A percentile compares a stretch with the other conserved stretches of the same genome.
Conservation (phyloP, 305 asterid species). For the Petunia hybrid region DNA sequence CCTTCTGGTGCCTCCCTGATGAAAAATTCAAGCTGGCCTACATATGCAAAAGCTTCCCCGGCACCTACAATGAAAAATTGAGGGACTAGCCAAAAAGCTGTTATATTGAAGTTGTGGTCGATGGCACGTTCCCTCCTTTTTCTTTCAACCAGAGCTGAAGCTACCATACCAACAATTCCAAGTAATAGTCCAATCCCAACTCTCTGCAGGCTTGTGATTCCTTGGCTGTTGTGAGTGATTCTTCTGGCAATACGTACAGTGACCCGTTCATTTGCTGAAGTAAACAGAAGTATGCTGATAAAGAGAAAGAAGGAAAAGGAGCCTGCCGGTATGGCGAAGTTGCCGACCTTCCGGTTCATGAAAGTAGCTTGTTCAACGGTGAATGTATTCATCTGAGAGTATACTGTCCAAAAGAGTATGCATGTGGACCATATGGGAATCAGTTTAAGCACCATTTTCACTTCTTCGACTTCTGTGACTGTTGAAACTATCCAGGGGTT, state of each 20-base stretch:
- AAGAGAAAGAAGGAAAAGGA: slow-evolving; percentile 82
- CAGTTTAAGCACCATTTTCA: slow-evolving; percentile 78
- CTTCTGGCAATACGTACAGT: slow-evolving; percentile 66
- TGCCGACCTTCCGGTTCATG: slow-evolving; percentile 67
- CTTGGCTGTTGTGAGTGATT: slow-evolving; percentile 61
- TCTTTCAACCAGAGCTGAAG: slow-evolving; percentile 69
- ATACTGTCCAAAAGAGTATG: slow-evolving; percentile 86
- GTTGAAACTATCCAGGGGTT: slow-evolving; percentile 50
- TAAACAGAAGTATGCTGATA: slow-evolving; percentile 73
- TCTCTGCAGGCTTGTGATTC: slow-evolving; percentile 77
- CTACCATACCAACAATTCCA: slow-evolving; percentile 77
- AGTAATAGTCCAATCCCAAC: slow-evolving; percentile 76
- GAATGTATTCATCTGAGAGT: slow-evolving; percentile 93
- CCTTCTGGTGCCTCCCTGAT: slow-evolving; percentile 83
- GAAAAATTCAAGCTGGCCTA: slow-evolving; percentile 89
- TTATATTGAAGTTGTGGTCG: slow-evolving; percentile 37
- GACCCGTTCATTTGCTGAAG: slow-evolving; percentile 72
- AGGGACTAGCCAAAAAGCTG: slow-evolving; percentile 85
- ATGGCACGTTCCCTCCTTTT: slow-evolving; percentile 44
- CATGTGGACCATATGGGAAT: slow-evolving; percentile 92
- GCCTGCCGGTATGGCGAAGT: slow-evolving; percentile 70
- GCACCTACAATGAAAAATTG: slow-evolving; percentile 88
- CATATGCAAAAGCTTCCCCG: slow-evolving; percentile 87
- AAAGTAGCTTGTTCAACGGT: slow-evolving; percentile 84
- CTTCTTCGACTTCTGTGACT: slow-evolving; percentile 83